Evolutionary conservation across 192 early-diverging fungal species (phyloP), one percentile per base, ranked within the genome.

Genomic region (Coemansia sp.): DNA sequence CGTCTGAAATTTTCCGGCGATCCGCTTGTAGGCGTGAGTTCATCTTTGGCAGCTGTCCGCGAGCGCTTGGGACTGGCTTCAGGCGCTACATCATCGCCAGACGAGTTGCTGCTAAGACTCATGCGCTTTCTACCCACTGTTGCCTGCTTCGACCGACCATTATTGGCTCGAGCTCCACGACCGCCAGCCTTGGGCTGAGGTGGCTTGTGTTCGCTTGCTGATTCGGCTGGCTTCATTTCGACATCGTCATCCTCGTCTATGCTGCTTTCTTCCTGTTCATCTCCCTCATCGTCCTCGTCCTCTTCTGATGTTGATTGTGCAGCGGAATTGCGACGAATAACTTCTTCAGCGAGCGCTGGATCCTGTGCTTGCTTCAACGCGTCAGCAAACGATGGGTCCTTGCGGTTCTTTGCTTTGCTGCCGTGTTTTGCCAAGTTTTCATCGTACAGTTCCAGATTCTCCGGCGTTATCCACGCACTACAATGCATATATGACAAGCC

Each of bases 251-350:
- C 84, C 18, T 82, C 82, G 12, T 70, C 81, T 2, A 83, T 77
- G 12, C 82, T 83, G 2, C 82, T 79, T 5, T 81, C 81, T 1
- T 80, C 68, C 5, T 81, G 79, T 7, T 78, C 74, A 2, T 78
- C 83, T 17, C 82, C 82, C 2, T 82, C 81, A n/a, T 82, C 84
- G 11, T 82, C 81, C 9, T 84, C 85, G 4, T 83, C 80, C 7
- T 80, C 82, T 11, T 81, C 79, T 44, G 38, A 51, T 25, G 48
- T 23, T 15, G 42, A 46, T 34, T 56, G 58, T 60, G 60, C 62
- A 71, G 47, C 73, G 64, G 62, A 63, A 65, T 49, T 67, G 68
- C 71, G 70, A 61, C 38, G 64, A 12, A 73, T 88, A 71, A 75
- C 54, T 38, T 56, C 71, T 24, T 75, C 74, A 5, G 55, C 73